phyloP scores from a whole-genome alignment of 148 eudicot species.

The Vaccinium vitisidaea region DNA sequence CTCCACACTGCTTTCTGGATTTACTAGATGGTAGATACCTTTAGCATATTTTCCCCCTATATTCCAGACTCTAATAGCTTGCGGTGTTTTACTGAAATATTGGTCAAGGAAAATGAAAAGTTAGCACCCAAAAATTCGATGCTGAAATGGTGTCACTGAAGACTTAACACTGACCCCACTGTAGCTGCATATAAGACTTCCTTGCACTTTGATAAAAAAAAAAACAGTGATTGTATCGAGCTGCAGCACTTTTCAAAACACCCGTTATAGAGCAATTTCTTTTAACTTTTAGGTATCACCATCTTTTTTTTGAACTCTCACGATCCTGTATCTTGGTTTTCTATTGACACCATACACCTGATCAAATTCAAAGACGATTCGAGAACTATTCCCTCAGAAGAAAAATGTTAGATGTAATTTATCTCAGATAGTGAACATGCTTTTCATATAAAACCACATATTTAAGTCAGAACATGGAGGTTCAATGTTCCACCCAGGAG shows the following conservation, averaged over 20 bases:
- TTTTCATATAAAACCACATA: background rate
- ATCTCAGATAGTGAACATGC: background rate
- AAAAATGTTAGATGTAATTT: background rate
- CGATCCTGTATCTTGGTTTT: background rate
- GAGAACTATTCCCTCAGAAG: background rate
- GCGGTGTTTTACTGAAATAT: background rate
- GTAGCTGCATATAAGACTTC: background rate
- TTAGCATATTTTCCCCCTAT: background rate
- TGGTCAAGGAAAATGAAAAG: background rate
- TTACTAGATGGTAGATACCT: background rate
- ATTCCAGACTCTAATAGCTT: background rate
- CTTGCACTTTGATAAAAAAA: background rate
- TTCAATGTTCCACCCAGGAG: background rate
- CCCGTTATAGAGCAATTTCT: background rate
- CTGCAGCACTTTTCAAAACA: background rate
- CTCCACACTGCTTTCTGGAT: background rate
- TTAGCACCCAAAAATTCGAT: background rate
- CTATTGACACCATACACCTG: background rate
- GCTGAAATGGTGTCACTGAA: background rate
- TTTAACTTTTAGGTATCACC: background rate
- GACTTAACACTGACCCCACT: background rate
- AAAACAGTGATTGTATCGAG: background rate
- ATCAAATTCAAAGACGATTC: background rate
- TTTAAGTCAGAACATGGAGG: background rate
- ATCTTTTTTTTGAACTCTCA: background rate